phyloP scores from a whole-genome alignment of 2,329 filamentous ascomycete species.

The Alternaria consortialis region DNA sequence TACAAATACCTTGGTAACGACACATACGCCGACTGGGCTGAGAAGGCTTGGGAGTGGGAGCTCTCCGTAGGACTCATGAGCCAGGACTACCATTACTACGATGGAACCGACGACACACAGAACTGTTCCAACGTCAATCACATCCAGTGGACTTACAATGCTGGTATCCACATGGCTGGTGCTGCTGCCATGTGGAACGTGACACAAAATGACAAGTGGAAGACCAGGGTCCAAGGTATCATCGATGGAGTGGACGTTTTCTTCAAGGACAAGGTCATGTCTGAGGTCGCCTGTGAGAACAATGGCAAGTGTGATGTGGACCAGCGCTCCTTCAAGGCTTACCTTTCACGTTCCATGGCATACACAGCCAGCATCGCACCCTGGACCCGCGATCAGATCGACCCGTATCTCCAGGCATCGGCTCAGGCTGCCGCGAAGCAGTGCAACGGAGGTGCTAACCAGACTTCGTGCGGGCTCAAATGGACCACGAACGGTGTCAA shows the following conservation, averaged over 20 bases:
- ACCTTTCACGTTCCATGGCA: slow-evolving; percentile 56
- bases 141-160: slow-evolving; percentile 60
- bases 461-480: slow-evolving; percentile 57
- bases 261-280: slow-evolving; percentile 57
- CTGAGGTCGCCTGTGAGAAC: slow-evolving; percentile 58
- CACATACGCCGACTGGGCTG: slow-evolving; percentile 67
- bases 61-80: slow-evolving; percentile 60
- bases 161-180: slow-evolving; percentile 57
- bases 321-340: slow-evolving; percentile 59
- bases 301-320: slow-evolving; percentile 58
- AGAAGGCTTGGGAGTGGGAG: slow-evolving; percentile 68
- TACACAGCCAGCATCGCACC: slow-evolving; percentile 53
- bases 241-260: slow-evolving; percentile 54
- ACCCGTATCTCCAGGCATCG: slow-evolving; percentile 63
- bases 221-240: slow-evolving; percentile 41
- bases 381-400: slow-evolving; percentile 52
- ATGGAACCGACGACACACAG: slow-evolving; percentile 54
- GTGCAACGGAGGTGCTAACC: slow-evolving; percentile 61
- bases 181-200: slow-evolving; percentile 59
- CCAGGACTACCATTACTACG: slow-evolving; percentile 55
- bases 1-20: slow-evolving; percentile 73
- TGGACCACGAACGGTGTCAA: slow-evolving; percentile 55
- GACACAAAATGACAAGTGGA: slow-evolving; percentile 48
- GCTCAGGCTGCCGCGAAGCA: slow-evolving; percentile 64
- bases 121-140: slow-evolving; percentile 57